Evolutionary conservation across 2,329 filamentous ascomycete genomes (phyloP).

Genomic region (Penicillium sp.): DNA sequence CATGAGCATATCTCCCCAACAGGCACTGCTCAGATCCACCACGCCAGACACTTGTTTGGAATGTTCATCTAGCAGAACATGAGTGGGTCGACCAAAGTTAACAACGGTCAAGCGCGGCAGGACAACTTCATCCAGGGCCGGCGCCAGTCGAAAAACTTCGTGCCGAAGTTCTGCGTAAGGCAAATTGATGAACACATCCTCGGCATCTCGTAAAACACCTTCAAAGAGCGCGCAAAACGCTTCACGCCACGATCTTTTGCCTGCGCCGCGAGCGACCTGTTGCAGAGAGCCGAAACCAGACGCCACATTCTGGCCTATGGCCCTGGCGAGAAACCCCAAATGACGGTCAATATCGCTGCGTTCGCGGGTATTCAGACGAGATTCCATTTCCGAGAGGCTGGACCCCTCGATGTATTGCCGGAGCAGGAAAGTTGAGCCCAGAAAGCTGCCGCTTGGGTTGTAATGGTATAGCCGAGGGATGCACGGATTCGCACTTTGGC

Average conservation of each 20-base stretch:
- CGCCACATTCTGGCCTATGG: slow-evolving; percentile 43
- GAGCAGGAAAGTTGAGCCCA: slow-evolving; percentile 33
- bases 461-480: slow-evolving; percentile 37
- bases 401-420: slow-evolving; percentile 33
- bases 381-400: slow-evolving; percentile 28
- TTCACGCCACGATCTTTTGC: slow-evolving; percentile 48
- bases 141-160: slow-evolving; percentile 41
- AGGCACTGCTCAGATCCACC: slow-evolving; percentile 47
- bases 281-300: slow-evolving; percentile 47
- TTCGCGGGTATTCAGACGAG: slow-evolving; percentile 25
- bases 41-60: slow-evolving; percentile 47
- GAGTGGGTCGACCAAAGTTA: slow-evolving; percentile 44
- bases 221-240: slow-evolving; percentile 50
- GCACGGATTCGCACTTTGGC: slow-evolving; percentile 27
- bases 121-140: slow-evolving; percentile 46
- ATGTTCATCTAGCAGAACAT: slow-evolving; percentile 47
- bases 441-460: slow-evolving; percentile 22
- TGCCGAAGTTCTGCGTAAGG: slow-evolving; percentile 52
- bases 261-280: slow-evolving; percentile 42
- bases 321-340: slow-evolving; percentile 33
- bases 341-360: slow-evolving; percentile 30
- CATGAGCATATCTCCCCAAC: slow-evolving; percentile 55
- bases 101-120: slow-evolving; percentile 48
- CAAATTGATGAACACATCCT: slow-evolving; percentile 53
- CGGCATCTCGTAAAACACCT: slow-evolving; percentile 49